Conservation (phyloP, 2,329 filamentous ascomycete genomes). For the Penicillium hordei region DNA sequence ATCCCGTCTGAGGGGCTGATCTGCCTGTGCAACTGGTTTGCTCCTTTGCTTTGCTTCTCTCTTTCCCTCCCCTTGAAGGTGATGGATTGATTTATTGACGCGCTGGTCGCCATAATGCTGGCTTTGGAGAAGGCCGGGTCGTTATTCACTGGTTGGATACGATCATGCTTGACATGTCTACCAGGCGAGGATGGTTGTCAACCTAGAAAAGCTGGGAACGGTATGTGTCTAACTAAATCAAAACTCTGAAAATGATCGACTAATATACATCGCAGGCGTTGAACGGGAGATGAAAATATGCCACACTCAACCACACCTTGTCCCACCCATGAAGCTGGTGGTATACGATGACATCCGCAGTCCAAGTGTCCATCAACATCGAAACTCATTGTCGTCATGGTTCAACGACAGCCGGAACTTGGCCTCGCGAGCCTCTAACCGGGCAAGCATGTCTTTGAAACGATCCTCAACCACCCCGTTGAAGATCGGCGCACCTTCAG, state of each 20-base stretch:
- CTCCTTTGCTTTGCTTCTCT: slow-evolving; percentile 9
- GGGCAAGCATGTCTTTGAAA: slow-evolving; percentile 43
- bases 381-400: slow-evolving; percentile 43
- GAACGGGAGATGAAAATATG: slow-evolving; percentile 47
- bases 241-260: slow-evolving; percentile 1
- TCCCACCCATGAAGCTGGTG: slow-evolving; percentile 48
- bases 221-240: slow-evolving; percentile 4
- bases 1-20: slow-evolving; percentile 13
- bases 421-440: slow-evolving; percentile 41
- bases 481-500: slow-evolving; percentile 45
- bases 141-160: slow-evolving; percentile 42
- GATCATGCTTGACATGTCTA: slow-evolving; percentile 41
- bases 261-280: slow-evolving; percentile 34
- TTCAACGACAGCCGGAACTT: slow-evolving; percentile 40
- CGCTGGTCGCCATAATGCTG: slow-evolving; percentile 38
- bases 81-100: slow-evolving; percentile 32
- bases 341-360: slow-evolving; percentile 44
- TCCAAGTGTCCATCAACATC: slow-evolving; percentile 30
- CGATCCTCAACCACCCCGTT: slow-evolving; percentile 34
- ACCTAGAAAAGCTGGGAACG: slow-evolving; percentile 6
- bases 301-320: slow-evolving; percentile 47
- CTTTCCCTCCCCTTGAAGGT: slow-evolving; percentile 21
- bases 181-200: slow-evolving; percentile 27
- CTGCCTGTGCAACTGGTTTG: slow-evolving; percentile 4
- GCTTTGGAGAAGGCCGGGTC: slow-evolving; percentile 42